Base-by-base conservation (phyloP, 345 rosid species). In the Lagerstroemia speciosa region DNA sequence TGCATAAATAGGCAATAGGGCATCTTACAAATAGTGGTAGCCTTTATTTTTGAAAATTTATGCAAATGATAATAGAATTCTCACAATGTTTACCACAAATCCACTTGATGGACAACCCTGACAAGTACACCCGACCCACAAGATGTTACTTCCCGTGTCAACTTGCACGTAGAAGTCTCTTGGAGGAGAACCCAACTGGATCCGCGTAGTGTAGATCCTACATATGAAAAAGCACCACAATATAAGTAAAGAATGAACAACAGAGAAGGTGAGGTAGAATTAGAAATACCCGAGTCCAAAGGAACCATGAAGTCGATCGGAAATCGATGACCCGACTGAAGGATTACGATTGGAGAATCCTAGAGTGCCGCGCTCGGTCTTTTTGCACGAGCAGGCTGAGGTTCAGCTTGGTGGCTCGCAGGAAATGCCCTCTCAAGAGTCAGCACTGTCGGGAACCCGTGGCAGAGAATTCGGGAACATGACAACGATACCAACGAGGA, bases 61-160 rank as follows among this genome's bases (percentile, higher is more conserved):
- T n/a, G n/a, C n/a, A n/a, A n/a, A n/a, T n/a, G n/a, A n/a, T n/a
- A n/a, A n/a, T n/a, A n/a, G n/a, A n/a, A n/a, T n/a, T n/a, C n/a
- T n/a, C n/a, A n/a, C n/a, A n/a, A n/a, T n/a, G n/a, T n/a, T n/a
- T n/a, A n/a, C n/a, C n/a, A 38, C 1, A 38, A 38, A 1, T 38
- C 92, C 97, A 77, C 88, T 94, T 24, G 83, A 70, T 72, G 99
- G 99, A 71, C 98, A 94, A 65, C 96, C 99, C 78, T 78, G 83
- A 73, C 98, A 94, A 75, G 90, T 67, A 80, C 99, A 91, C 41
- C 89, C 84, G 60, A 89, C 86, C 99, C 98, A 94, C 62, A 94
- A 81, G 72, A 94, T 92, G 83, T 80, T 77, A n/a, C n/a, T n/a
- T n/a, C n/a, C n/a, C n/a, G n/a, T n/a, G n/a, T n/a, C n/a, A n/a